Evolutionary conservation across 1,139 yeast species (phyloP), one percentile per base, ranked within the genome.

Genomic region (Hansenula sp.): DNA sequence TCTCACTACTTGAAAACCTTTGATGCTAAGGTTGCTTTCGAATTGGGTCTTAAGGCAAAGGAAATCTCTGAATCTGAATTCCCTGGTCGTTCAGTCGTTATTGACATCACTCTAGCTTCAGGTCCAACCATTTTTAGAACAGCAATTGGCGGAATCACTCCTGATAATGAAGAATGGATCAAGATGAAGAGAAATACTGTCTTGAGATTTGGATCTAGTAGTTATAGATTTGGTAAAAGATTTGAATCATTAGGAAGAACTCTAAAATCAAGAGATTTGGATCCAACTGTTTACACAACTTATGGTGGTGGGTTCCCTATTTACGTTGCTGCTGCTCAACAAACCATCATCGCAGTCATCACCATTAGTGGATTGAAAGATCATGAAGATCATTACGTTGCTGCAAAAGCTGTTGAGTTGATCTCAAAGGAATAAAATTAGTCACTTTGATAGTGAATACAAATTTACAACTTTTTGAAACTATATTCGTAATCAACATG

Each of bases 301-400:
- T 6, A 6, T 24, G 26, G 26, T 44, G 79, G 79, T 16, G 79
- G 79, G 26, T 66, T 72, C 38, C 77, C 79, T 4, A 57, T 73
- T 28, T 60, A 63, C 43, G 50, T 70, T 19, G 45, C 47, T 24
- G 52, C 56, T 18, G 54, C 62, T 21, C 45, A 47, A 13, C 69
- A 64, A 40, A 56, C 61, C n/a, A 52, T 66, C 17, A 55, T 70
- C 36, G 79, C 68, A 5, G 68, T 73, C 1, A 57, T 73, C 34
- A 69, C 76, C 5, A 58, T 73, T 30, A 70, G 76, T 56, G 79
- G 79, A 0, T 65, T 73, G 53, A 66, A 69, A 4, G 75, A 72
- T 46, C 65, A 65, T 27, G 64, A 71, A 40, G 79, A 73, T 52
- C 78, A 73, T 49, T 58, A 59, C 37, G 55, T 71, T 24, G 9